phyloP scores from a whole-genome alignment of 768 basidiomycete species.

The Hericium erinaceus region DNA sequence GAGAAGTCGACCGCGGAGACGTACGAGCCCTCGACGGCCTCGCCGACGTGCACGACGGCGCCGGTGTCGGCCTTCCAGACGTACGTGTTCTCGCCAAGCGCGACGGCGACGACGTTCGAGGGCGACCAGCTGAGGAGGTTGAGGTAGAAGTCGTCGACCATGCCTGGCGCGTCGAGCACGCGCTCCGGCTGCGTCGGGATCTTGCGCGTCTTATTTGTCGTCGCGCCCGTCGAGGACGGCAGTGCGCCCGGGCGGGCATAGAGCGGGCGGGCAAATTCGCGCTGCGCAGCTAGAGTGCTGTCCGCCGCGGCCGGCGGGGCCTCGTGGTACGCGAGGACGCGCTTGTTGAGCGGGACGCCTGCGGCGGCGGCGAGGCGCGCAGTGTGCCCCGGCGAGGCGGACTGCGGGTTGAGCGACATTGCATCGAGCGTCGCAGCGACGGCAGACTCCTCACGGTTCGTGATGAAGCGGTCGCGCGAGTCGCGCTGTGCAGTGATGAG shows the following conservation, averaged over 20 bases:
- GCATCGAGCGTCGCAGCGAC: slow-evolving; percentile 60
- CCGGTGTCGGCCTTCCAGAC: slow-evolving; percentile 93
- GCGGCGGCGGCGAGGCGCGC: slow-evolving; percentile 69
- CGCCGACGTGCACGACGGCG: slow-evolving; percentile 65
- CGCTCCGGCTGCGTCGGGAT: slow-evolving; percentile 84
- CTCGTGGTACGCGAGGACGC: slow-evolving; percentile 85
- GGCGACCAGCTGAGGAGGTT: slow-evolving; percentile 88
- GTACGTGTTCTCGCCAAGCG: slow-evolving; percentile 78
- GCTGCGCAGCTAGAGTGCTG: slow-evolving; percentile 63
- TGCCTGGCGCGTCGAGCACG: slow-evolving; percentile 92
- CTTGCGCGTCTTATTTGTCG: slow-evolving; percentile 65
- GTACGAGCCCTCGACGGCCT: slow-evolving; percentile 67
- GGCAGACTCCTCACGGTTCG: slow-evolving; percentile 42
- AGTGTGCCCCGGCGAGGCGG: slow-evolving; percentile 67
- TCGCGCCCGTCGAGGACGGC: slow-evolving; percentile 51
- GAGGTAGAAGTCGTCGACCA: slow-evolving; percentile 94
- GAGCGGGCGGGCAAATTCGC: slow-evolving; percentile 67
- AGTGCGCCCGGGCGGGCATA: slow-evolving; percentile 61
- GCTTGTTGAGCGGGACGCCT: slow-evolving; percentile 66
- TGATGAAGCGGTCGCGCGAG: slow-evolving; percentile 65
- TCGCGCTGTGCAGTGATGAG: slow-evolving; percentile 31
- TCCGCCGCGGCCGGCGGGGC: slow-evolving; percentile 76
- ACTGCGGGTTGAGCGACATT: slow-evolving; percentile 46
- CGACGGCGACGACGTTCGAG: slow-evolving; percentile 83
- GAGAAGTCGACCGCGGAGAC: slow-evolving; percentile 75